Evolutionary conservation across 257 asterid genomes (phyloP), one percentile per base, ranked within the genome.

Genomic region (Solanum bulbocastanum): DNA sequence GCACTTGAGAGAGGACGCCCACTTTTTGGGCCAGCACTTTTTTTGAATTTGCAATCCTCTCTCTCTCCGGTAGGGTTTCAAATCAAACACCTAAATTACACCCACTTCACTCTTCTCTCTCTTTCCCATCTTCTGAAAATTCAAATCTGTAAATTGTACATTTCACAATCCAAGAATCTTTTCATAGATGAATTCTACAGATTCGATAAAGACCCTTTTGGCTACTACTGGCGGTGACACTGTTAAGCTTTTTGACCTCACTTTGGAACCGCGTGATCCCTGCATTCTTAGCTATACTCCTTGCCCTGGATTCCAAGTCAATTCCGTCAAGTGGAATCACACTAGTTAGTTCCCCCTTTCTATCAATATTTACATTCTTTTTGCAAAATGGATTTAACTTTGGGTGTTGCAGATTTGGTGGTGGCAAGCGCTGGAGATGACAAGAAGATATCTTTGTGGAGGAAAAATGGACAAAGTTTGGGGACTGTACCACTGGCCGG

Each of bases 261-360:
- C 99, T 74, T 88, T 85, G 86, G 98, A 96, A 91, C 93, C 93
- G 62, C 94, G 94, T 18, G 96, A 97, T 92, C 98, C 98, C 71
- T 97, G 99, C 91, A 92, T 95, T 81, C 93, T 96, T 90, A 92
- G 93, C 86, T 92, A 94, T 85, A 85, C 92, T 86, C 98, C 99
- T 20, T 93, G 98, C 23, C 94, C 96, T 20, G 95, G 96, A 32
- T 92, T 35, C 42, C 98, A 96, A 23, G 94, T 97, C 22, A 94
- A 94, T 90, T 94, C 98, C 84, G 93, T 95, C 91, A 96, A 94
- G 94, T 97, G 99, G 99, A 97, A 95, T 89, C 98, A 95, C 93
- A 96, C 98, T 90, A 97, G 99, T 97, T 12, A 91, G 95, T 89
- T 83, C 85, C 78, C 82, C 18, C 25, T 76, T 72, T 35, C 52